Base-by-base conservation (phyloP, 139 green algal genomes). In the Zygnema cylindricum region DNA sequence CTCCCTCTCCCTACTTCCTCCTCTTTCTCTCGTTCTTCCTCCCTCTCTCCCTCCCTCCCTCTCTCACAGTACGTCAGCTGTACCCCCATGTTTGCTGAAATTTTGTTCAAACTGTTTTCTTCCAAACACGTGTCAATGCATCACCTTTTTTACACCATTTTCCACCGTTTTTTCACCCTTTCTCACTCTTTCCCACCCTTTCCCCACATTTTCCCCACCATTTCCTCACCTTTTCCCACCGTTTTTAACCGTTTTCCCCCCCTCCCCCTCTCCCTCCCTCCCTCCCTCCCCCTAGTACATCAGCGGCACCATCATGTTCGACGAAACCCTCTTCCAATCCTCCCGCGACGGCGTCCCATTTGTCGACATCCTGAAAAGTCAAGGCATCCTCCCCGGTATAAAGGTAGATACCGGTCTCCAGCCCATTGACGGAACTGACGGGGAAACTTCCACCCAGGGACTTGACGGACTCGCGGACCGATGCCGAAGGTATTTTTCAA, bases 311-410 rank as follows among this genome's bases (percentile, higher is more conserved):
- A 95, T 95, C 88, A 78, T 99, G 87, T 99, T 96, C 94, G 95
- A 98, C 90, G 97, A 99, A 91, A 97, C 97, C 7, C 91, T 99
- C 32, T 92, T 85, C 22, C 95, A 98, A 96, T 97, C 77, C 89
- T 95, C 92, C 93, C 94, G 69, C 0, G 94, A 93, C 2, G 94
- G 94, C 43, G 87, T 87, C 49, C 93, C 91, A 32, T 96, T 98
- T 86, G 92, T 96, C 40, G 92, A 97, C 25, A 39, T 94, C 0
- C 89, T 98, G 42, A 89, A 88, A 30, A 78, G 87, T 0, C 81
- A 94, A 54, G 90, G 85, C 40, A 90, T 94, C 33, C 30, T 94
- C 54, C 82, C 92, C 2, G 93, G 93, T 43, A 93, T 94, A 77
- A 95, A 95, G 88, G 92, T 95, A 0, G 93, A 95, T 84, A 92